Evolutionary conservation across 2,329 filamentous ascomycete genomes (phyloP).

Genomic region (Chaetomiaceae sp.): DNA sequence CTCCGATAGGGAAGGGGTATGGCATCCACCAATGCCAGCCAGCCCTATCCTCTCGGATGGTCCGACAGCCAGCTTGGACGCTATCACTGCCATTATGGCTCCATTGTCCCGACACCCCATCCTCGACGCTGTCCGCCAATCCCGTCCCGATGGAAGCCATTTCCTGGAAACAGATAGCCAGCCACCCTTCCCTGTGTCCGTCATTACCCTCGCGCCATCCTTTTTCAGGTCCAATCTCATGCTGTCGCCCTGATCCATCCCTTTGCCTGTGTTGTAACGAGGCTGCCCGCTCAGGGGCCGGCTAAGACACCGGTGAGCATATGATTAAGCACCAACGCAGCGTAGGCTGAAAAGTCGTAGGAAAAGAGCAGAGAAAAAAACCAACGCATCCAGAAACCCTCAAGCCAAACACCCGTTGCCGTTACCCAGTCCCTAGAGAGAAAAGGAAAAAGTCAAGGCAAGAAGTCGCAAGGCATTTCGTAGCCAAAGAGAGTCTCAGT

Average conservation of each 20-base stretch:
- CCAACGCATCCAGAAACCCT: not conserved
- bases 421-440: slow-evolving; percentile 8
- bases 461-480: too few relatives aligned
- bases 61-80: not conserved
- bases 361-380: not conserved
- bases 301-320: not conserved
- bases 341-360: not conserved
- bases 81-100: not conserved
- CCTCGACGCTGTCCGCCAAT: not conserved
- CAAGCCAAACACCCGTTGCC: slow-evolving; percentile 7
- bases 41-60: not conserved
- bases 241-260: not conserved
- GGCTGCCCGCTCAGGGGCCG: not conserved
- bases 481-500: not conserved
- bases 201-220: not conserved
- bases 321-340: slow-evolving; percentile 9
- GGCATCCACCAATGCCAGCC: not conserved
- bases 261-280: not conserved
- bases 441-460: not conserved
- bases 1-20: not conserved
- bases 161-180: not conserved
- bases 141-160: not conserved
- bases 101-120: not conserved
- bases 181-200: too few relatives aligned
- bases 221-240: slow-evolving; percentile 8